Evolutionary conservation across 768 basidiomycete genomes (phyloP).

Genomic region (Tulasnella sp.): DNA sequence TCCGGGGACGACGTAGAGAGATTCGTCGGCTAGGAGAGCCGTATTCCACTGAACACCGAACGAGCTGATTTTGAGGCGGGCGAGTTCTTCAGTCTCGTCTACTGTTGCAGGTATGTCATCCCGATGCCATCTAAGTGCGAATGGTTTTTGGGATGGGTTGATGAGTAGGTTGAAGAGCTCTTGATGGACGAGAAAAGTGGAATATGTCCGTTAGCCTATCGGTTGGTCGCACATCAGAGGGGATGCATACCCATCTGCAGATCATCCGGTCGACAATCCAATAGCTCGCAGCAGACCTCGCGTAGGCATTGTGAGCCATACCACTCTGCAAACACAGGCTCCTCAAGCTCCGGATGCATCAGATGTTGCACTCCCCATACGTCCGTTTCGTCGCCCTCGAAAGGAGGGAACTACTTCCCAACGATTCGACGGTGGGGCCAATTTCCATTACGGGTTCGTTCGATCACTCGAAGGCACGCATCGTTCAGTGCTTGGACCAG

Average conservation of each 20-base stretch:
- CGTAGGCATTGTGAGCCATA: slow-evolving; percentile 52
- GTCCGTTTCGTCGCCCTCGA: slow-evolving; percentile 43
- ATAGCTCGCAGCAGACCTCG: slow-evolving; percentile 37
- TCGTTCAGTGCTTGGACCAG: slow-evolving; percentile 33
- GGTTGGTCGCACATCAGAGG: background rate
- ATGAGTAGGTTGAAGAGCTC: slow-evolving; percentile 72
- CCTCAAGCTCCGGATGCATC: slow-evolving; percentile 66
- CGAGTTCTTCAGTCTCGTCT: slow-evolving; percentile 49
- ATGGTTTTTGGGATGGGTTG: slow-evolving; percentile 55
- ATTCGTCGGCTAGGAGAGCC: slow-evolving; percentile 59
- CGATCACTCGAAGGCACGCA: slow-evolving; percentile 47
- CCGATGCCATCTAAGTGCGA: slow-evolving; percentile 72
- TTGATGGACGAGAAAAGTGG: slow-evolving; percentile 26
- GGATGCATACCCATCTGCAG: slow-evolving; percentile 61
- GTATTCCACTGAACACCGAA: slow-evolving; percentile 79
- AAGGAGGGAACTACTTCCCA: slow-evolving; percentile 74
- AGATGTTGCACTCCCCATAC: slow-evolving; percentile 76
- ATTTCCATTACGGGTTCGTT: slow-evolving; percentile 47
- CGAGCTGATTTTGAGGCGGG: slow-evolving; percentile 51
- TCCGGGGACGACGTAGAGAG: slow-evolving; percentile 61
- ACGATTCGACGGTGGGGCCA: slow-evolving; percentile 66
- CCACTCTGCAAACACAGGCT: slow-evolving; percentile 55
- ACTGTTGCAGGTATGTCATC: slow-evolving; percentile 62
- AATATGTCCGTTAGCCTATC: background rate
- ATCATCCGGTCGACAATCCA: slow-evolving; percentile 50